phyloP scores from a whole-genome alignment of 176 grass and related monocot species.

The Bolboschoenus planiculmis region DNA sequence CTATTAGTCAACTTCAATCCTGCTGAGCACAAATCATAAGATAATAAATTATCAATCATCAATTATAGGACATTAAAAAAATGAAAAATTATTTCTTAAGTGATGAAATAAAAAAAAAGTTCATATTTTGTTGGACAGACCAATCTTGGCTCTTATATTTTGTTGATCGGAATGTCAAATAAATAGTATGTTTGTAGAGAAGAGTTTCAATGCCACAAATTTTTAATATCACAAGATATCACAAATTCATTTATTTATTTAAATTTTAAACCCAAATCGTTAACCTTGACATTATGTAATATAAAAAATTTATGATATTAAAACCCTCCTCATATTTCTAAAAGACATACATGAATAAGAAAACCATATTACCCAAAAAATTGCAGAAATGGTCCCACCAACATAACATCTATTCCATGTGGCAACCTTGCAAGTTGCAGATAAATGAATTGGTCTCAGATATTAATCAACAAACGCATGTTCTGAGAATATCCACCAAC shows the following conservation, averaged over 20 bases:
- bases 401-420: background rate
- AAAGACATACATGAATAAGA: no score
- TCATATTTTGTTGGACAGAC: no score
- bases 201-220: no score
- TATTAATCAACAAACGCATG: background rate
- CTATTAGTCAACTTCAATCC: background rate
- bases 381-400: slow-evolving; percentile 10
- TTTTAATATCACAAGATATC: no score
- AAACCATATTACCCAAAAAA: background rate
- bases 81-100: background rate
- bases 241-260: no score
- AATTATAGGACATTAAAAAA: no score
- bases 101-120: background rate
- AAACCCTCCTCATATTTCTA: no score
- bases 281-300: no score
- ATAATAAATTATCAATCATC: background rate
- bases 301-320: no score
- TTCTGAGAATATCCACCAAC: slow-evolving; percentile 25
- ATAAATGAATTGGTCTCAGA: background rate
- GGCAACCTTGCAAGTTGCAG: background rate
- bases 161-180: background rate
- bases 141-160: no score
- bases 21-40: background rate
- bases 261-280: no score
- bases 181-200: background rate